phyloP scores from a whole-genome alignment of 306 rosid genomes.

The Dalbergia cultrata region DNA sequence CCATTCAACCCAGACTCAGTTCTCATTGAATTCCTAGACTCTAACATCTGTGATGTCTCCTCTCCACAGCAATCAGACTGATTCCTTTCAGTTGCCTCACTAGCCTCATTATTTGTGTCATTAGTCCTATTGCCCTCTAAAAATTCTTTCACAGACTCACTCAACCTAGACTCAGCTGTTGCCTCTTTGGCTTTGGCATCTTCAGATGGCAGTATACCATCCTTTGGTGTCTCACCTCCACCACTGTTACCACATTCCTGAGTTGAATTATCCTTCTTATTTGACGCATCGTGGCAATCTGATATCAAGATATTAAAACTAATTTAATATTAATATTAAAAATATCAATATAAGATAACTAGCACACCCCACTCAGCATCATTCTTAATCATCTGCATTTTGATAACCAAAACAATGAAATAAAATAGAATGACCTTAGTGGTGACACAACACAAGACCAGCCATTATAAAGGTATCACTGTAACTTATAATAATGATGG shows the following conservation, averaged over 20 bases:
- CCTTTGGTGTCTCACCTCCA: constrained; percentile 36
- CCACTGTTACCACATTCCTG: constrained; percentile 39
- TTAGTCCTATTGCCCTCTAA: background rate
- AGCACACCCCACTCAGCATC: constrained; percentile 25
- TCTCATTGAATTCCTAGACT: background rate
- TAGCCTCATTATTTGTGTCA: constrained; percentile 22
- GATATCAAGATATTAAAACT: constrained; percentile 40
- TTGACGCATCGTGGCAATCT: constrained; percentile 54
- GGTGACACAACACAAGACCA: background rate
- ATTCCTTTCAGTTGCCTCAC: constrained; percentile 37
- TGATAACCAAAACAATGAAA: constrained; percentile 4
- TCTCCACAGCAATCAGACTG: constrained; percentile 25
- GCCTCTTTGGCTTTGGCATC: constrained; percentile 28
- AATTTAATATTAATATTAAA: constrained; percentile 4
- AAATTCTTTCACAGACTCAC: constrained; percentile 31
- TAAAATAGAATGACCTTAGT: constrained; percentile 1
- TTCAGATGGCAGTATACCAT: constrained; percentile 37
- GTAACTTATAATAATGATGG: background rate
- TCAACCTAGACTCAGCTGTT: constrained; percentile 40
- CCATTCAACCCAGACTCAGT: background rate
- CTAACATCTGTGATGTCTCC: constrained; percentile 35
- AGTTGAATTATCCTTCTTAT: constrained; percentile 38
- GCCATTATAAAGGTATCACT: background rate
- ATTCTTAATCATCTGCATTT: constrained; percentile 30
- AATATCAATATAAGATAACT: constrained; percentile 15